Percentiles rank a stretch among this genome's conserved stretches.
These are phyloP conservation scores for Backusella sp. DNA, from an alignment of 192 early-diverging fungal species.

Conservation along the genomic window DNA sequence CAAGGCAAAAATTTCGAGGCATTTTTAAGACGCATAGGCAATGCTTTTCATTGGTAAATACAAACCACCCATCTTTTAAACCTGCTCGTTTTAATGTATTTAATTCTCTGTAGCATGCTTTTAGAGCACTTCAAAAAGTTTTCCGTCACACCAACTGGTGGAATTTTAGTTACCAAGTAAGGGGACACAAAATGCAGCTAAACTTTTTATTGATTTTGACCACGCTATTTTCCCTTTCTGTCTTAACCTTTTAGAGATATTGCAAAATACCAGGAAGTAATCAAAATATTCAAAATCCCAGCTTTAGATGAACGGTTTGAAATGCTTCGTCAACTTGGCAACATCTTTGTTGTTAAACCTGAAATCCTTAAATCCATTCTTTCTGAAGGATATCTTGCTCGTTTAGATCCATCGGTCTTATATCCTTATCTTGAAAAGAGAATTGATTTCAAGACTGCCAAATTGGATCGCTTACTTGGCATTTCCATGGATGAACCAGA, in stretches of 20 bases:
- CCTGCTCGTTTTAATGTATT: background rate
- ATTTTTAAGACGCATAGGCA: constrained; percentile 80
- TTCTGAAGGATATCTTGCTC: constrained; percentile 80
- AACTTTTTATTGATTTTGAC: background rate
- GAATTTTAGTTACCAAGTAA: constrained; percentile 84
- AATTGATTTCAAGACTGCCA: constrained; percentile 76
- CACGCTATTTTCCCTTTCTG: background rate
- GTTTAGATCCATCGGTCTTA: constrained; percentile 76
- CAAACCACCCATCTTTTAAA: constrained; percentile 2
- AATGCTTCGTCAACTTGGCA: constrained; percentile 88
- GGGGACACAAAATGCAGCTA: background rate
- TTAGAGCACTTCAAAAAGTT: constrained; percentile 94
- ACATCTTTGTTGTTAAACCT: constrained; percentile 90
- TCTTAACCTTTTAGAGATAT: constrained; percentile 65
- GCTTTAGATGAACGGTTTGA: constrained; percentile 82
- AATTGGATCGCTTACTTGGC: constrained; percentile 55
- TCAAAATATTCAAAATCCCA: constrained; percentile 73
- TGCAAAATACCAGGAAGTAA: constrained; percentile 87
- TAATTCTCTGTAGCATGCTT: constrained; percentile 58
- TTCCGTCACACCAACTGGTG: constrained; percentile 80
- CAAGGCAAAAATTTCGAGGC: constrained; percentile 75
- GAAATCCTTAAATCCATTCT: constrained; percentile 87
- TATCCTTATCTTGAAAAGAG: constrained; percentile 87
- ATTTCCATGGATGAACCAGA: constrained; percentile 22
- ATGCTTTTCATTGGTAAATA: constrained; percentile 72